Evolutionary conservation across 441 rosid species (phyloP), one percentile per base, ranked within the genome.

Genomic region (Macaranga tanarius): DNA sequence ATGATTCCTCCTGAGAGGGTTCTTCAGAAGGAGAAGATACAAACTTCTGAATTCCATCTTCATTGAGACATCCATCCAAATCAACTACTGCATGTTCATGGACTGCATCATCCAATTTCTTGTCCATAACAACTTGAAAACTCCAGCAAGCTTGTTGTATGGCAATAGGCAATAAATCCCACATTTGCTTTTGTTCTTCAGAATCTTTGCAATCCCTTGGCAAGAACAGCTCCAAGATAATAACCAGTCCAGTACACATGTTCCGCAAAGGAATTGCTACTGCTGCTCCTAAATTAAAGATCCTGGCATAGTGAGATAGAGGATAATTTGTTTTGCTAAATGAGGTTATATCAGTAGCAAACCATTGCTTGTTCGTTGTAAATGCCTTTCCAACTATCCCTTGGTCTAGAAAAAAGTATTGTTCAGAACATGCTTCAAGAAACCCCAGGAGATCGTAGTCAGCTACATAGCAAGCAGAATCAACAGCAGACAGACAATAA

Each of bases 381-480:
- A 92, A 89, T 42, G 95, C 93, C 84, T 72, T 82, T 48, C 97
- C 97, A 17, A 87, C 97, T 62, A 92, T 77, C 58, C 97, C 97
- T 74, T 92, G 87, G 59, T 83, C 93, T 65, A 70, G 83, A 28
- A 83, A 81, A 71, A 89, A 84, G 85, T 86, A 92, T 62, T 92
- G 93, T 84, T 89, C 91, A 10, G 47, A 25, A 9, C 69, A 65
- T 47, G 69, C 55, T 47, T 65, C 31, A 28, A 45, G 47, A 47
- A 65, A 65, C 12, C 69, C 69, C 6, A 47, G 4, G 1, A 65
- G 31, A 45, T 65, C 69, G 5, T 22, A 0, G 7, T 65, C 55
- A 23, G 38, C 69, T 45, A 47, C 15, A 12, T 15, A 45, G 20
- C 69, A 65, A 19, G 69, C 56, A 22, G 69, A 47, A 65, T 45